Conservation (phyloP, 1,284 basidiomycete genomes). For the Malassezia vespertilionis region DNA sequence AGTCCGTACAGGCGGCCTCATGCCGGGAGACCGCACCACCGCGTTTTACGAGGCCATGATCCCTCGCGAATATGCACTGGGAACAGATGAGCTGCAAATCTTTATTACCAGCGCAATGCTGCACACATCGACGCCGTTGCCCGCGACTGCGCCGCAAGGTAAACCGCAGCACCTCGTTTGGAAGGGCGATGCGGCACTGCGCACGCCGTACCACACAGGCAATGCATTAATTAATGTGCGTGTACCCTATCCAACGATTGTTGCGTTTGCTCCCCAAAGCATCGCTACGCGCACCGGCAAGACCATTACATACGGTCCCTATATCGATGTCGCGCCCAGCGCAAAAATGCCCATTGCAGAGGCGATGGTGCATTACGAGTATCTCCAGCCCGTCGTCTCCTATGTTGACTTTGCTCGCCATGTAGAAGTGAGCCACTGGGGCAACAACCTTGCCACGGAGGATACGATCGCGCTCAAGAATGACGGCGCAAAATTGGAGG, state of each 20-base stretch:
- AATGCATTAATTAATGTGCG: slow-evolving; percentile 70
- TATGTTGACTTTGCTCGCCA: slow-evolving; percentile 62
- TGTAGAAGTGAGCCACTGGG: slow-evolving; percentile 94
- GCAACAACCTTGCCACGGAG: slow-evolving; percentile 80
- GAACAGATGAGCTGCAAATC: slow-evolving; percentile 51
- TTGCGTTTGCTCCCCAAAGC: slow-evolving; percentile 49
- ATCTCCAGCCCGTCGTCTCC: slow-evolving; percentile 67
- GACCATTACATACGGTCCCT: slow-evolving; percentile 79
- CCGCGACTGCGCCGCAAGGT: slow-evolving; percentile 60
- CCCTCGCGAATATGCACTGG: slow-evolving; percentile 7
- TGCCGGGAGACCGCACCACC: not conserved
- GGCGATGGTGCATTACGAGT: slow-evolving; percentile 67
- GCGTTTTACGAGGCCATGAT: slow-evolving; percentile 11
- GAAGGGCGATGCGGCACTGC: slow-evolving; percentile 61
- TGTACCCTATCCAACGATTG: slow-evolving; percentile 17
- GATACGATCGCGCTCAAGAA: slow-evolving; percentile 77
- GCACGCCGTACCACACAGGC: slow-evolving; percentile 70
- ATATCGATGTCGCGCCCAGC: slow-evolving; percentile 58
- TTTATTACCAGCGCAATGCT: slow-evolving; percentile 66
- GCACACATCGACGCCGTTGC: slow-evolving; percentile 66
- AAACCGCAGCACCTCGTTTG: slow-evolving; percentile 74
- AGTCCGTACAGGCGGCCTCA: not conserved
- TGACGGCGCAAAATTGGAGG: slow-evolving; percentile 79
- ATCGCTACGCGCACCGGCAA: slow-evolving; percentile 63
- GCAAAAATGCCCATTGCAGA: slow-evolving; percentile 51